Evolutionary conservation across 1,284 basidiomycete genomes (phyloP), one percentile per base, ranked within the genome.

Genomic region (Moesziomyces sp.): DNA sequence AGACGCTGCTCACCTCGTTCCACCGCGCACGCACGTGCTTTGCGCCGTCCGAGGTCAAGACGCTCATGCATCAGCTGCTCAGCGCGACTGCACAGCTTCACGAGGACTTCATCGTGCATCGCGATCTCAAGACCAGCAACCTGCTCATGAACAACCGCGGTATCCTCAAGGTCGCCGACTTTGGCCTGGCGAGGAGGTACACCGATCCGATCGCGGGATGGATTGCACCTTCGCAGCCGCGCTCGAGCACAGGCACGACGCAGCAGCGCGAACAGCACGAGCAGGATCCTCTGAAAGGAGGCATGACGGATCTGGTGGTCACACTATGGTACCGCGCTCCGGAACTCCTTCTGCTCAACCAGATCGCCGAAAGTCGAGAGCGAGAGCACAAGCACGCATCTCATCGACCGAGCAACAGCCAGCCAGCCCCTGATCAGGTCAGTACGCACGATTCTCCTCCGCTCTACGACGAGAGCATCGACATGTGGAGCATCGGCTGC

Each of bases 141-240:
- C 85, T 99, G 49, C 88, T 99, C 46, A 96, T 99, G 95, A 97
- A 98, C 85, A 99, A 99, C 84, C 90, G 96, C 6, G 97, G 97
- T 0, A 93, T 91, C 49, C 95, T 99, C 85, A 99, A 99, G 82
- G 93, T 99, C 9, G 97, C 96, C 6, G 97, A 99, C 85, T 99
- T 99, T 84, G 97, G 97, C 5, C 89, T 99, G 40, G 97, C 97
- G 19, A 87, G 97, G 77, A 90, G 93, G 62, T 99, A 93, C 84
- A 95, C 96, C 35, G 97, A 99, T 84, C 95, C 97, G 5, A 88
- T 96, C 3, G 53, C 26, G 11, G 55, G 46, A 5, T 70, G 67
- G 67, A 38, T 26, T 5, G 46, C 58, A 0, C 28, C 28, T 26
- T 43, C 19, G 4, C 16, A 43, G 19, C 49, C 54, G 9, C n/a